phyloP scores from a whole-genome alignment of 495 filamentous ascomycete genomes.

The Neurospora sp. region DNA sequence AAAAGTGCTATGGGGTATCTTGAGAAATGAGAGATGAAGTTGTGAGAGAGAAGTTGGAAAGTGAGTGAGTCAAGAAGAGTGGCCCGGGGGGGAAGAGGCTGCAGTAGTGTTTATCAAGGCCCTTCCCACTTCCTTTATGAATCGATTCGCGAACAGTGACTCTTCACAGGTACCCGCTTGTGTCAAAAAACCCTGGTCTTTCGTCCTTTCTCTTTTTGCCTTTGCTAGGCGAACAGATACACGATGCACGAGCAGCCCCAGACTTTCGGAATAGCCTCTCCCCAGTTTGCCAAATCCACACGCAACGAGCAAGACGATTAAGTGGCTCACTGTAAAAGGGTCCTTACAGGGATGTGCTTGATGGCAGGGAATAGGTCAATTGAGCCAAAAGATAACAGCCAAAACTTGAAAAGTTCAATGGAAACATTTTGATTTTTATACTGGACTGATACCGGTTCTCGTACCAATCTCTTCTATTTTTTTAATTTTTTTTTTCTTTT shows the following conservation, averaged over 20 bases:
- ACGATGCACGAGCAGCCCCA: neutral
- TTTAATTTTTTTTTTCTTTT: neutral
- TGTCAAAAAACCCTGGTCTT: neutral
- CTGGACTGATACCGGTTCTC: neutral
- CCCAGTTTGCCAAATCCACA: neutral
- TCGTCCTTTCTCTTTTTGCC: neutral
- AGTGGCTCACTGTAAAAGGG: neutral
- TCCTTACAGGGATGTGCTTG: neutral
- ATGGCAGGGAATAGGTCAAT: neutral
- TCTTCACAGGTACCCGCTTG: neutral
- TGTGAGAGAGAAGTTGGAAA: neutral
- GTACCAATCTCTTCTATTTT: neutral
- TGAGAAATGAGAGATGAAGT: neutral
- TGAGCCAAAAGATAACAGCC: neutral
- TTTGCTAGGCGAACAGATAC: neutral
- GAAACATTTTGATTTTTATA: neutral
- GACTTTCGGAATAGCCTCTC: neutral
- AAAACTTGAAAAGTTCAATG: neutral
- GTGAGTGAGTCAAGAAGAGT: neutral
- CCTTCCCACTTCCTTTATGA: neutral
- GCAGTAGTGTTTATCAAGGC: neutral
- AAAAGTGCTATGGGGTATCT: neutral
- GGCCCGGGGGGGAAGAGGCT: neutral
- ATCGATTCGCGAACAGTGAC: neutral
- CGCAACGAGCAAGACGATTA: neutral